phyloP scores from a whole-genome alignment of 352 stramenopile species.

The Halophytophthora batemanensis region DNA sequence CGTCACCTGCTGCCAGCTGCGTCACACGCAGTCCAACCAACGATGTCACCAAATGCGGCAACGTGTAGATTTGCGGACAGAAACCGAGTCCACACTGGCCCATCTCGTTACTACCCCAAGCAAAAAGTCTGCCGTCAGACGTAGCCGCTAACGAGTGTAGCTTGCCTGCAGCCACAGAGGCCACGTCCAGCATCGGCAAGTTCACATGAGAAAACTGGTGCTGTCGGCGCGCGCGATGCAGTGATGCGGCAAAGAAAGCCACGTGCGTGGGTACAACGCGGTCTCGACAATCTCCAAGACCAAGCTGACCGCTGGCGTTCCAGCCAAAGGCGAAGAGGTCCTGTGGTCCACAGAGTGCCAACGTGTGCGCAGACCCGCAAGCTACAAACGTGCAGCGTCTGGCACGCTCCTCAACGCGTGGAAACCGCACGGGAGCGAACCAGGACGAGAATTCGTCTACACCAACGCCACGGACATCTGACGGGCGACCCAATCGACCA shows the following conservation, averaged over 20 bases:
- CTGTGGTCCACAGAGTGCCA: slow-evolving; percentile 35
- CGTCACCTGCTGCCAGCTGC: slow-evolving; percentile 45
- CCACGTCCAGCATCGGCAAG: slow-evolving; percentile 24
- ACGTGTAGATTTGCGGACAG: slow-evolving; percentile 73
- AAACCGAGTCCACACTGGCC: slow-evolving; percentile 63
- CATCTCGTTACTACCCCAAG: slow-evolving; percentile 72
- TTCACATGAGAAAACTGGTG: neutral
- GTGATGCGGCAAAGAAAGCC: slow-evolving; percentile 49
- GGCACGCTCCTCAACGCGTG: neutral
- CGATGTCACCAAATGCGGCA: slow-evolving; percentile 65
- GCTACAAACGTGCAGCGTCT: slow-evolving; percentile 45
- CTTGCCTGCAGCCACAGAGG: slow-evolving; percentile 43
- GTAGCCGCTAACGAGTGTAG: slow-evolving; percentile 49
- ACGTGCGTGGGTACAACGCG: slow-evolving; percentile 34
- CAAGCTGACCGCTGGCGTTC: slow-evolving; percentile 61
- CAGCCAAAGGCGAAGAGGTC: slow-evolving; percentile 52
- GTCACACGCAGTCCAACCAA: slow-evolving; percentile 51
- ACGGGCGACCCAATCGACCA: slow-evolving; percentile 45
- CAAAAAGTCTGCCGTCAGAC: slow-evolving; percentile 54
- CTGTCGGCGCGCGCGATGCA: slow-evolving; percentile 1
- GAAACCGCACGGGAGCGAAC: slow-evolving; percentile 27
- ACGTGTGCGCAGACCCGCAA: slow-evolving; percentile 61
- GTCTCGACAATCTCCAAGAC: slow-evolving; percentile 54
- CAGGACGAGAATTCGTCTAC: slow-evolving; percentile 30
- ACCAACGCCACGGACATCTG: neutral